Evolutionary conservation across 768 basidiomycete genomes (phyloP).

Genomic region (Phlegmacium glaucopus): DNA sequence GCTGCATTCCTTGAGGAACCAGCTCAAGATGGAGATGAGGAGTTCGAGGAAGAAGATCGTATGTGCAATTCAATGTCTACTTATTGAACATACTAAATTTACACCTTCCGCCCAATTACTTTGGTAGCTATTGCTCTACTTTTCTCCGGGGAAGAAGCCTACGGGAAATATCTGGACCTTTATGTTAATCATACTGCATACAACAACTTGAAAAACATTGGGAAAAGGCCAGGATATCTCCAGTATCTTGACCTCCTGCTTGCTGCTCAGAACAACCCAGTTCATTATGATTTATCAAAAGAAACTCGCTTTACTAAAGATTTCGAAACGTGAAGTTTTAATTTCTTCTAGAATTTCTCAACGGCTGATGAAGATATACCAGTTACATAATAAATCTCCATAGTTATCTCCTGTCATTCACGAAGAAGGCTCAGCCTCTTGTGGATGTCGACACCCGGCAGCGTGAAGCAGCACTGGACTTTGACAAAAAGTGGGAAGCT

Average conservation of each 20-base stretch:
- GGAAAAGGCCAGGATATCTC: constrained; percentile 83
- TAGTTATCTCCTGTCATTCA: constrained; percentile 81
- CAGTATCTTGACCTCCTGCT: constrained; percentile 91
- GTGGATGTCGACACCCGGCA: constrained; percentile 71
- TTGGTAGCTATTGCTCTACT: constrained; percentile 67
- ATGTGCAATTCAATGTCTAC: constrained; percentile 29
- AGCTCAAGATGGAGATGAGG: constrained; percentile 67
- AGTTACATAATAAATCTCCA: constrained; percentile 87
- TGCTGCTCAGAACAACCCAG: constrained; percentile 49
- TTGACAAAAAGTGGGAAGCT: constrained; percentile 77
- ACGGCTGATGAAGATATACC: not conserved
- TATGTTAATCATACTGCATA: constrained; percentile 86
- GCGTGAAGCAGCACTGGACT: constrained; percentile 60
- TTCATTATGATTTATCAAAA: constrained; percentile 69
- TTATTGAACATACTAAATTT: constrained; percentile 3
- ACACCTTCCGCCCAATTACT: constrained; percentile 1
- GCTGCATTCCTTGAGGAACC: constrained; percentile 77
- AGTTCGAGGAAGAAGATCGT: constrained; percentile 87
- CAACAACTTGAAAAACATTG: constrained; percentile 84
- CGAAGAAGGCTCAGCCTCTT: constrained; percentile 81
- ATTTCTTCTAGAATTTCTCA: not conserved
- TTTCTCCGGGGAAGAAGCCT: constrained; percentile 95
- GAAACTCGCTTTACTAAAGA: constrained; percentile 69
- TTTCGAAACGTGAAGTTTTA: constrained; percentile 67
- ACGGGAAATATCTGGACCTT: constrained; percentile 93